Evolutionary conservation across 2,329 filamentous ascomycete species (phyloP).

Genomic region (Epicoccum nigrum): DNA sequence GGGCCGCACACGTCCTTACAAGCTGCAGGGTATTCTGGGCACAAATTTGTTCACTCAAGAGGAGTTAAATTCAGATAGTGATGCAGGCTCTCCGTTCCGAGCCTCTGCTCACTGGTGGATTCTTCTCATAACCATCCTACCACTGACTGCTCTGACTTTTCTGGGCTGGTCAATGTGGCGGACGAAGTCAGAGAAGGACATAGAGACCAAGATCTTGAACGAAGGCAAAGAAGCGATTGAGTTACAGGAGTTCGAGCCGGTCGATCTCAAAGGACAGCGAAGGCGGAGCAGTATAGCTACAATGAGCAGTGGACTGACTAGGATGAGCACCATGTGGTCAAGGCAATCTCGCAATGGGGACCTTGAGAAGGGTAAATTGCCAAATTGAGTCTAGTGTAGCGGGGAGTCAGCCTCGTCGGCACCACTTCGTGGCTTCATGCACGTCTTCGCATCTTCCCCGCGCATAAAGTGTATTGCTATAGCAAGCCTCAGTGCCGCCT

Average conservation of each 20-base stretch:
- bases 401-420: conserved; percentile 1
- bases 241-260: neutral
- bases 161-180: neutral
- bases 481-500: neutral
- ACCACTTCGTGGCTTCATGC: neutral
- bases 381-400: neutral
- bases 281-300: neutral
- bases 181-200: neutral
- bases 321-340: neutral
- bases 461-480: neutral
- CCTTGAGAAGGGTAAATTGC: neutral
- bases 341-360: neutral
- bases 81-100: neutral
- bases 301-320: conserved; percentile 2
- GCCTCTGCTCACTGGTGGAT: neutral
- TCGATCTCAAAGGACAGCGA: neutral
- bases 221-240: neutral
- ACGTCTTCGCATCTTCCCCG: neutral
- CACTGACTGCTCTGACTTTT: neutral
- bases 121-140: neutral
- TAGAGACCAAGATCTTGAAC: neutral
- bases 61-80: neutral
- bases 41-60: neutral
- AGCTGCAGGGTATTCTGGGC: neutral
- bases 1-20: neutral